These are phyloP conservation scores for Botrytis paeoniae DNA, from an alignment of 2,329 filamentous ascomycete genomes.

Conservation along the genomic window DNA sequence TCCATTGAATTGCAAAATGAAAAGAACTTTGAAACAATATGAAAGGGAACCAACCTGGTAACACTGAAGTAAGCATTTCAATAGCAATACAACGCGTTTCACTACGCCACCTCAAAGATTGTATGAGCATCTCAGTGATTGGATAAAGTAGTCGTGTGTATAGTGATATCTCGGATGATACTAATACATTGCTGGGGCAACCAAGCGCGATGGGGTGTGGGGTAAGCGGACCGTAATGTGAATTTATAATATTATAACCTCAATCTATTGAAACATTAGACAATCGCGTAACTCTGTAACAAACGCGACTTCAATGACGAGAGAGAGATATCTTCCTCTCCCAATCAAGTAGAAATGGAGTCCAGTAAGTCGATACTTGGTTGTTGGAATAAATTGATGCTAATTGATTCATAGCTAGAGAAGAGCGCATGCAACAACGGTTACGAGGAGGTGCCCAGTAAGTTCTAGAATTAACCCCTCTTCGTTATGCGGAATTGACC, in stretches of 20 bases:
- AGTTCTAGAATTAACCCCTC: conserved; percentile 29
- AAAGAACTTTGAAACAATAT: not conserved
- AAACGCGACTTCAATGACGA: conserved; percentile 17
- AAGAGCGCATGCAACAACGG: conserved; percentile 62
- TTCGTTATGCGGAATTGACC: conserved; percentile 40
- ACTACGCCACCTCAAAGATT: not conserved
- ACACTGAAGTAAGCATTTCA: not conserved
- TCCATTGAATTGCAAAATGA: not conserved
- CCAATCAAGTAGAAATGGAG: conserved; percentile 12
- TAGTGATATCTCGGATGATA: not conserved
- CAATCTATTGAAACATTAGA: not conserved
- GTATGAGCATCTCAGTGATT: not conserved
- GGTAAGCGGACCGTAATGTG: not conserved
- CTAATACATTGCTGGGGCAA: not conserved
- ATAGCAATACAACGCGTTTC: not conserved
- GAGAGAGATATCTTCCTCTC: not conserved
- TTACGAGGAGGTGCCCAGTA: conserved; percentile 64
- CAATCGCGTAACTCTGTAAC: not conserved
- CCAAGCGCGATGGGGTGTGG: not conserved
- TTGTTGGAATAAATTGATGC: not conserved
- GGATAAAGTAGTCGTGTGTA: not conserved
- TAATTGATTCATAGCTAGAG: conserved; percentile 45
- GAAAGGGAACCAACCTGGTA: not conserved
- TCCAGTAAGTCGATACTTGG: conserved; percentile 1
- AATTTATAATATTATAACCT: not conserved